Conservation (phyloP, 306 rosid species). For the Fagus sylvatica region DNA sequence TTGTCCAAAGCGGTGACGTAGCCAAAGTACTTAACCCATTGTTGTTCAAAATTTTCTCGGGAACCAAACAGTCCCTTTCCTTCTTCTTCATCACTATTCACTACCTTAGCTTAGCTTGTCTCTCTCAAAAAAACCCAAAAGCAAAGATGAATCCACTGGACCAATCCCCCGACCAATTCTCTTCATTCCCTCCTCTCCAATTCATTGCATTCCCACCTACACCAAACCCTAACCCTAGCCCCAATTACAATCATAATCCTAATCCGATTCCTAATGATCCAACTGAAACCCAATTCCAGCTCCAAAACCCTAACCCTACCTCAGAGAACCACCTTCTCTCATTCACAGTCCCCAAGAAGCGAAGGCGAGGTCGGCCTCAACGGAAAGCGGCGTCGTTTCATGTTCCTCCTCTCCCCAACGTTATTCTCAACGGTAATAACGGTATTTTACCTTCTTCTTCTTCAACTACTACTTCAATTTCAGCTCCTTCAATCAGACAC, state of each 20-base stretch:
- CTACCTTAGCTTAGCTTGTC: neutral
- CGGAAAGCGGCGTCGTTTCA: conserved; percentile 63
- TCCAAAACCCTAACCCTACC: conserved; percentile 35
- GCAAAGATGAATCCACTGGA: conserved; percentile 38
- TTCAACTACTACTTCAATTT: conserved; percentile 21
- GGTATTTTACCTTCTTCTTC: conserved; percentile 17
- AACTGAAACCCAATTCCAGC: conserved; percentile 14
- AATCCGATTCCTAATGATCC: conserved; percentile 25
- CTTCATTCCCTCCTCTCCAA: conserved; percentile 54
- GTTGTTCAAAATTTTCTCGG: neutral
- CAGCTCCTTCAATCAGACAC: conserved; percentile 32
- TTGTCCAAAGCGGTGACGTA: neutral
- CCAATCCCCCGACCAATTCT: conserved; percentile 41
- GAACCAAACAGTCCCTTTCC: conserved; percentile 14
- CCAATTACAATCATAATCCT: conserved; percentile 36
- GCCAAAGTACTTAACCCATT: neutral
- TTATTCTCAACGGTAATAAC: conserved; percentile 33
- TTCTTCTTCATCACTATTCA: neutral
- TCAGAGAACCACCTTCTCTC: conserved; percentile 45
- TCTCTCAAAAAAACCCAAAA: conserved; percentile 1
- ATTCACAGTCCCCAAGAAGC: conserved; percentile 80
- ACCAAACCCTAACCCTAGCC: conserved; percentile 33
- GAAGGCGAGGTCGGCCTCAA: conserved; percentile 83
- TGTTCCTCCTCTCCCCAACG: conserved; percentile 37
- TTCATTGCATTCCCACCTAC: conserved; percentile 38